Base-by-base conservation (phyloP, 305 asterid genomes). In the Fraxinus latifolia region DNA sequence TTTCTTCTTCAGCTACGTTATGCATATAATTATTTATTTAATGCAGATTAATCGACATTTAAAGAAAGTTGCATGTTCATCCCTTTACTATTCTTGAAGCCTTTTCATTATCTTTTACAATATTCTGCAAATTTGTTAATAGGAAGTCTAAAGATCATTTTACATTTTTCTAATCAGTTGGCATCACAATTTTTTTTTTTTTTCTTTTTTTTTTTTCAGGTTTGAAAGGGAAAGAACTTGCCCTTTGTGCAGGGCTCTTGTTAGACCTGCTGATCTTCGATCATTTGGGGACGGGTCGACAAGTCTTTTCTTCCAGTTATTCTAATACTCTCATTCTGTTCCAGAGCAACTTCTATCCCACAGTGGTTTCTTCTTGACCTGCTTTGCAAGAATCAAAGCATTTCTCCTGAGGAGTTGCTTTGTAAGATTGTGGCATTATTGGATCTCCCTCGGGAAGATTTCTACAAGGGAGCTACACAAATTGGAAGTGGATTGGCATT, bases 251-350 rank as follows among this genome's bases (percentile, higher is more conserved):
- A 84, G 93, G 85, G 95, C 95, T 25, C 82, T 91, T 62, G 95
- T 91, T 55, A 86, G 92, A 79, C 91, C 92, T 39, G 90, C 90
- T 74, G 93, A 90, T 89, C 90, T 91, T 31, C 87, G 84, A 72
- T 91, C 95, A 3, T 91, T 86, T 33, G 91, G 90, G 50, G 93
- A 91, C 75, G 95, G 95, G 74, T 91, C 95, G 11, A 89, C 95
- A 5, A 84, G 86, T 74, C 92, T 90, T 36, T 82, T 86, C 85
- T 89, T 91, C 84, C 94, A 87, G 81, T 42, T 91, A 78, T 88
- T 87, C 82, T 91, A 81, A 79, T 32, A 55, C 33, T 14, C 55
- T 29, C 70, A 2, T 21, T 2, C 25, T 60, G 31, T 60, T 21
- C 11, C 31, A 19, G 31, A 21, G 71, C 19, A 50, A 50, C 60